phyloP scores from a whole-genome alignment of 768 basidiomycete genomes.

The Naganishia friedmannii region DNA sequence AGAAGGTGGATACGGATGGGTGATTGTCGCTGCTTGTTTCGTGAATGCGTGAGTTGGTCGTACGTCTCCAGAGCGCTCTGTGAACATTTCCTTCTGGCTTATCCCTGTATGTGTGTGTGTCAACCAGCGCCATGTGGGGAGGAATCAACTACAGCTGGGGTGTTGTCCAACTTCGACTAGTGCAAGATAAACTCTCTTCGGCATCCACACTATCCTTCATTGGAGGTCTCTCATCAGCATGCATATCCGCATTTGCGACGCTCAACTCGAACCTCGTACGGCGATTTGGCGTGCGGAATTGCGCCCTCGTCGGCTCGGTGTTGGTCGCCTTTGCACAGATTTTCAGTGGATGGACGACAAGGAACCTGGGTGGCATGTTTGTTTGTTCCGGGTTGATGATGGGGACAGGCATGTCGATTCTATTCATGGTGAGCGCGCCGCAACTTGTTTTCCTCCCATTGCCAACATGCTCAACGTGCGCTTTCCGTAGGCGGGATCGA shows the following conservation, averaged over 20 bases:
- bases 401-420: constrained; percentile 27
- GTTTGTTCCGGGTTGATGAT: constrained; percentile 32
- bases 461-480: too few relatives aligned
- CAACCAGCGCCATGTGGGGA: constrained; percentile 24
- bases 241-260: constrained; percentile 33
- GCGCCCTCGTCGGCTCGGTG: constrained; percentile 20
- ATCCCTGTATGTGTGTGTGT: too few relatives aligned
- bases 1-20: constrained; percentile 32
- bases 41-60: constrained; percentile 16
- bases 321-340: constrained; percentile 32
- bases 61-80: too few relatives aligned
- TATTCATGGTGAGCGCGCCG: constrained; percentile 24
- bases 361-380: constrained; percentile 32
- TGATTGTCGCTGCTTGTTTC: constrained; percentile 23
- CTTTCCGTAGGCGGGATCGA: not conserved
- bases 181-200: constrained; percentile 29
- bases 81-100: too few relatives aligned
- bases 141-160: constrained; percentile 33
- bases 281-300: constrained; percentile 33
- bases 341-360: constrained; percentile 29
- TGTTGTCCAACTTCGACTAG: constrained; percentile 36
- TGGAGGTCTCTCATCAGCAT: constrained; percentile 32
- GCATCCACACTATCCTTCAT: constrained; percentile 38
- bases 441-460: too few relatives aligned
- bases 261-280: constrained; percentile 31